Percentiles rank a stretch among this genome's conserved stretches.
These are phyloP conservation scores for Tolypocladium endophyticum DNA, from an alignment of 2,329 filamentous ascomycete genomes.

Conservation along the genomic window DNA sequence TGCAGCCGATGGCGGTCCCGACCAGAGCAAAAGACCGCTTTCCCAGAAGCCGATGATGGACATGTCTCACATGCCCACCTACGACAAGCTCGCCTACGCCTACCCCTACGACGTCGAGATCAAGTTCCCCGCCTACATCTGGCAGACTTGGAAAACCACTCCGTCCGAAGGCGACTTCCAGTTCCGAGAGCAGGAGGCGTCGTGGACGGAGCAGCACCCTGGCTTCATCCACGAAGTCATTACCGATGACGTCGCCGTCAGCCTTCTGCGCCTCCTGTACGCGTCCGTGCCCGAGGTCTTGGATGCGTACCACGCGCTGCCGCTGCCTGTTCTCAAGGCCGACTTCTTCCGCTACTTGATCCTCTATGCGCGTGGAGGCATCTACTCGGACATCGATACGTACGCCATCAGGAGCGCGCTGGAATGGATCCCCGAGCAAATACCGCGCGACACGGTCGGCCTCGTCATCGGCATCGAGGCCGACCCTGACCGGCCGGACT, in stretches of 20 bases:
- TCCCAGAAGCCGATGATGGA: slow-evolving; percentile 58
- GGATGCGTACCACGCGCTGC: slow-evolving; percentile 64
- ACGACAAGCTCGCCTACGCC: slow-evolving; percentile 79
- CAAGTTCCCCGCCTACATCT: slow-evolving; percentile 95
- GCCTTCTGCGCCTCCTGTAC: slow-evolving; percentile 79
- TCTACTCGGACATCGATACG: slow-evolving; percentile 91
- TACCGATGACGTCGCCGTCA: slow-evolving; percentile 75
- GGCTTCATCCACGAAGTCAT: slow-evolving; percentile 95
- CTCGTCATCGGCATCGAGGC: slow-evolving; percentile 93
- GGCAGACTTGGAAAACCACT: slow-evolving; percentile 95
- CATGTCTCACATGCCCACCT: slow-evolving; percentile 59
- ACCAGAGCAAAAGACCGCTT: slow-evolving; percentile 10
- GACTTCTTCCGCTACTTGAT: slow-evolving; percentile 73
- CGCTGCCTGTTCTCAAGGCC: slow-evolving; percentile 65
- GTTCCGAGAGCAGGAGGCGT: slow-evolving; percentile 76
- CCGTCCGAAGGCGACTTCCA: slow-evolving; percentile 68
- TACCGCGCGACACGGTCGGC: slow-evolving; percentile 69
- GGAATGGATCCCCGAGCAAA: slow-evolving; percentile 74
- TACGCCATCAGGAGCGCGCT: slow-evolving; percentile 69
- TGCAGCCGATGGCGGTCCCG: slow-evolving; percentile 1
- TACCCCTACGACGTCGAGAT: slow-evolving; percentile 83
- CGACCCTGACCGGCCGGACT: slow-evolving; percentile 85
- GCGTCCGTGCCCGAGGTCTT: slow-evolving; percentile 69
- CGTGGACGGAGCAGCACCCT: slow-evolving; percentile 80
- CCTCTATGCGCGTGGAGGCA: slow-evolving; percentile 47